Conservation (phyloP, 1,284 basidiomycete genomes). For the Ceratobasidium sp. region DNA sequence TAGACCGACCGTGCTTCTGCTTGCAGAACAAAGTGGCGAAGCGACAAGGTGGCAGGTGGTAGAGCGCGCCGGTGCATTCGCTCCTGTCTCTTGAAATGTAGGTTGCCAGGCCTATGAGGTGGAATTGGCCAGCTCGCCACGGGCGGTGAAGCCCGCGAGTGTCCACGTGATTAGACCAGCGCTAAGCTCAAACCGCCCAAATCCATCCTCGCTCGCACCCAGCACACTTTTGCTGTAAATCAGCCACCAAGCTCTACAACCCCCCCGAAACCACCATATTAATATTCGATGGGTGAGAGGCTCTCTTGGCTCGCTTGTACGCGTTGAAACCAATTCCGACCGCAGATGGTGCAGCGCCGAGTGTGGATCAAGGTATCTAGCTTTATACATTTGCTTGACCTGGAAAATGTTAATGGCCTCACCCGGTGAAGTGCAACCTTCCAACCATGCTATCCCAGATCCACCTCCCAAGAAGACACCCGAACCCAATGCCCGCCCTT, state of each 20-base stretch:
- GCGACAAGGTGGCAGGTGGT: not conserved
- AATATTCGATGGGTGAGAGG: slow-evolving; percentile 29
- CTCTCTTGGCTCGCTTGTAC: not conserved
- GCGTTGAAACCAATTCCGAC: not conserved
- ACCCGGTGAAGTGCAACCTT: not conserved
- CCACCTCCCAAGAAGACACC: not conserved
- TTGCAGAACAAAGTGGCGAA: slow-evolving; percentile 31
- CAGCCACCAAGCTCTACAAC: not conserved
- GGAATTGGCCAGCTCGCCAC: not conserved
- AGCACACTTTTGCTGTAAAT: not conserved
- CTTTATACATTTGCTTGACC: not conserved
- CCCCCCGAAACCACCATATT: not conserved
- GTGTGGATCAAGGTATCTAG: slow-evolving; percentile 33
- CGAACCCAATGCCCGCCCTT: slow-evolving; percentile 17
- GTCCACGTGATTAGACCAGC: slow-evolving; percentile 18
- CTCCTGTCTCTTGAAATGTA: not conserved
- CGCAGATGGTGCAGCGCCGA: slow-evolving; percentile 30
- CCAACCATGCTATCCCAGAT: not conserved
- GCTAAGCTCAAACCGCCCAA: slow-evolving; percentile 21
- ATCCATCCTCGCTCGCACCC: slow-evolving; percentile 32
- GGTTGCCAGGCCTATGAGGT: not conserved
- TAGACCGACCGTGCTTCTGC: slow-evolving; percentile 33
- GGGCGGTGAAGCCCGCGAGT: slow-evolving; percentile 12
- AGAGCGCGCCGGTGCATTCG: slow-evolving; percentile 11
- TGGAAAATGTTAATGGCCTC: not conserved